Conservation (phyloP, 305 asterid species). For the Fraxinus latifolia region DNA sequence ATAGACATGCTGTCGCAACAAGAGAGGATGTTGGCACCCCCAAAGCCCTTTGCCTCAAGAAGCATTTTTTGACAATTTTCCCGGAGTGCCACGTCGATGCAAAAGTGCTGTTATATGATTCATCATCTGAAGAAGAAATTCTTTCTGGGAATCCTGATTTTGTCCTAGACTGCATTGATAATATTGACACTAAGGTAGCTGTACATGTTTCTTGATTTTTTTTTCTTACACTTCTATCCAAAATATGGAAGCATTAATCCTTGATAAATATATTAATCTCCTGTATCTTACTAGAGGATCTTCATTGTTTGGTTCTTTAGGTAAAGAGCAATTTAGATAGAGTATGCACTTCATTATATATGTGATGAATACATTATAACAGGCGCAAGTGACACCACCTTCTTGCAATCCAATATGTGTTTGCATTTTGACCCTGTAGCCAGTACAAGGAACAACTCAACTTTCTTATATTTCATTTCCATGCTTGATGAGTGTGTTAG, state of each 20-base stretch:
- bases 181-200: constrained; percentile 88
- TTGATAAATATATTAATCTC: neutral
- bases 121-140: constrained; percentile 90
- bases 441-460: neutral
- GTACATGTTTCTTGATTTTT: neutral
- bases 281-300: constrained; percentile 11
- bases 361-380: neutral
- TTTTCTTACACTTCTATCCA: neutral
- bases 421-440: neutral
- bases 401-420: neutral
- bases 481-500: neutral
- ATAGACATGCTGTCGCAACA: constrained; percentile 96
- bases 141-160: constrained; percentile 83
- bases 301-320: neutral
- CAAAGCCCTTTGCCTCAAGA: constrained; percentile 82
- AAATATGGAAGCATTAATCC: constrained; percentile 16
- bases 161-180: constrained; percentile 94
- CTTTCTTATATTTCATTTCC: neutral
- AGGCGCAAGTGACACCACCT: neutral
- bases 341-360: neutral
- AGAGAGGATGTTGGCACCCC: constrained; percentile 95
- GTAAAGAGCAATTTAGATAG: neutral
- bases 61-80: constrained; percentile 72
- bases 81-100: constrained; percentile 91
- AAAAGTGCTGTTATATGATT: constrained; percentile 73